phyloP scores from a whole-genome alignment of 305 asterid genomes.

The Petunia hybrid region DNA sequence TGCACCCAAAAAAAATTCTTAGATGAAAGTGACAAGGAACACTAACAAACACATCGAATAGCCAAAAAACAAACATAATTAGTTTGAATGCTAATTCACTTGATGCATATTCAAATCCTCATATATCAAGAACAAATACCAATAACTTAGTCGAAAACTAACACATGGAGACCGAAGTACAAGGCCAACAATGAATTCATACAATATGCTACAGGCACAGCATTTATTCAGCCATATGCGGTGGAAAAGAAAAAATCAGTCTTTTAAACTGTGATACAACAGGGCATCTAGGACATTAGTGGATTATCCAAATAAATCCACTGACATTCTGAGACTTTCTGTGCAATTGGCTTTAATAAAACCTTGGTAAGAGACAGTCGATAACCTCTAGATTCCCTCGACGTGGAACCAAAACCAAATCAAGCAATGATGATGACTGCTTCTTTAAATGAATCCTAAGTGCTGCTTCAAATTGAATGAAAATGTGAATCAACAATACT shows the following conservation, averaged over 20 bases:
- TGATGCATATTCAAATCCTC: background rate
- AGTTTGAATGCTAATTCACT: background rate
- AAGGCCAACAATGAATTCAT: background rate
- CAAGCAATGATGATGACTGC: background rate
- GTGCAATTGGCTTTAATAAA: background rate
- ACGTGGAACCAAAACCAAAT: conserved; percentile 15
- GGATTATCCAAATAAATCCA: background rate
- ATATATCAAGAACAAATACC: conserved; percentile 27
- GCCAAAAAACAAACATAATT: background rate
- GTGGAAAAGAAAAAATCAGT: conserved; percentile 15
- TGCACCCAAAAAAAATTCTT: background rate
- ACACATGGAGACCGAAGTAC: background rate
- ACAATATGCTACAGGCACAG: background rate
- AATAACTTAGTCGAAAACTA: conserved; percentile 8
- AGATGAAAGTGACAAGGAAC: background rate
- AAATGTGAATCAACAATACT: background rate
- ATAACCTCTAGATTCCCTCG: conserved; percentile 9
- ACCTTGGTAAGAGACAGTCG: background rate
- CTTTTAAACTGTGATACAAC: background rate
- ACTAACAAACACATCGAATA: conserved; percentile 10
- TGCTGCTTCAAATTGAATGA: conserved; percentile 20
- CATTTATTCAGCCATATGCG: background rate
- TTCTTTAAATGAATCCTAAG: background rate
- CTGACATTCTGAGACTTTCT: background rate
- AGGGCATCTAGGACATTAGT: background rate